Evolutionary conservation across 768 basidiomycete species (phyloP), one percentile per base, ranked within the genome.

Genomic region (Hericium erinaceus): DNA sequence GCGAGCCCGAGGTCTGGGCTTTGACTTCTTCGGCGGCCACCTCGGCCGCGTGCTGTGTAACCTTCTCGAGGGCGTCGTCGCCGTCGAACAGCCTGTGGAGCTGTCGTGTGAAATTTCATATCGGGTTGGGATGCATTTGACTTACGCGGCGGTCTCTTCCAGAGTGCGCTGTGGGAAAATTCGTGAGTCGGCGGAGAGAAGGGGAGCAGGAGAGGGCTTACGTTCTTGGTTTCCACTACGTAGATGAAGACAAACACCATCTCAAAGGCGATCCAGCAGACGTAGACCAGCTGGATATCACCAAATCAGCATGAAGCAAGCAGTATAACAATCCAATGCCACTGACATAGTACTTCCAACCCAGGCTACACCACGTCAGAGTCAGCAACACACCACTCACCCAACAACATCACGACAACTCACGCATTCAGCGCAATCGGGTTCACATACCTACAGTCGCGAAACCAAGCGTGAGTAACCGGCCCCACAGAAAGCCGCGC

Each of bases 331-430:
- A 50, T 5, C 24, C n/a, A 2, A 51, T 16, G 37, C 2, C 5
- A 52, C 59, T 15, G 40, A 64, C 58, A 60, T 67, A 67, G 63
- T 69, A 70, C 56, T 69, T 68, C 71, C 72, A 73, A 9, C 57
- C 60, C 46, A 73, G 55, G 16, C 59, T 56, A 5, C 16, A 26
- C 4, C 16, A 37, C 24, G 8, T 7, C 13, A 8, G 49, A 18
- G 49, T 51, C 7, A 51, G 22, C 24, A 51, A 46, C 16, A 51
- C 49, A 9, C 16, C 22, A 26, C 18, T 22, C 18, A 20, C 15
- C 4, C 20, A 26, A 5, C 9, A 20, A 16, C 33, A 28, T 18
- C n/a, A 26, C 2, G 12, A 24, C 15, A 12, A 51, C 49, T 51
- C 28, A 51, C 49, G 49, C 49, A 51, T 57, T 62, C 16, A 72